phyloP scores from a whole-genome alignment of 2,329 filamentous ascomycete genomes.

The Ophiostoma sp. region DNA sequence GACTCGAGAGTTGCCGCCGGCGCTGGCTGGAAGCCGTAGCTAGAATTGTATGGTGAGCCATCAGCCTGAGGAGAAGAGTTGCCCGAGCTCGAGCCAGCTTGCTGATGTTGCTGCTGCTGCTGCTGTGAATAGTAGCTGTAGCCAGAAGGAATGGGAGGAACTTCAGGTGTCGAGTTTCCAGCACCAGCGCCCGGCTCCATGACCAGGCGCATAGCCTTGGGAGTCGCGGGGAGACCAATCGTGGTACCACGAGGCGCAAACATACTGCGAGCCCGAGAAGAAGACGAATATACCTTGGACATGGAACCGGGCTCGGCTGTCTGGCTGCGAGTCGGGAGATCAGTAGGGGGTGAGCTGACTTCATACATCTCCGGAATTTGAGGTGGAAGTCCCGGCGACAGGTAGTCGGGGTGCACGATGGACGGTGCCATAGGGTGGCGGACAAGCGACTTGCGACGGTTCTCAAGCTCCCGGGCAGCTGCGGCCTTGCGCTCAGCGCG shows the following conservation, averaged over 20 bases:
- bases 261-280: slow-evolving; percentile 40
- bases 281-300: slow-evolving; percentile 2
- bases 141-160: slow-evolving; percentile 48
- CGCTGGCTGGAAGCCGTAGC: slow-evolving; percentile 24
- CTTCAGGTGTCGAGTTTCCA: slow-evolving; percentile 34
- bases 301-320: slow-evolving; percentile 55
- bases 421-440: slow-evolving; percentile 71
- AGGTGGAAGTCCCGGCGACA: slow-evolving; percentile 36
- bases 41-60: slow-evolving; percentile 27
- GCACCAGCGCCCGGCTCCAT: slow-evolving; percentile 54
- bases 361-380: slow-evolving; percentile 28
- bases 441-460: slow-evolving; percentile 76
- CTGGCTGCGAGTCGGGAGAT: slow-evolving; percentile 53
- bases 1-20: slow-evolving; percentile 27
- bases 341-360: slow-evolving; percentile 40
- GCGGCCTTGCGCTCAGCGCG: slow-evolving; percentile 63
- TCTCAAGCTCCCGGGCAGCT: slow-evolving; percentile 80
- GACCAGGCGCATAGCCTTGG: slow-evolving; percentile 81
- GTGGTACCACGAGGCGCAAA: slow-evolving; percentile 45
- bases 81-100: slow-evolving; percentile 25
- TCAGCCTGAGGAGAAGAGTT: slow-evolving; percentile 36
- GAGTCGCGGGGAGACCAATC: slow-evolving; percentile 82
- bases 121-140: slow-evolving; percentile 33
- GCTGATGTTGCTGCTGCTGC: neutral
- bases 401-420: slow-evolving; percentile 67